A percentile compares a stretch with the other conserved stretches of the same genome.
phyloP scores from a whole-genome alignment of 306 rosid species.

The Begonia peltatifolia region DNA sequence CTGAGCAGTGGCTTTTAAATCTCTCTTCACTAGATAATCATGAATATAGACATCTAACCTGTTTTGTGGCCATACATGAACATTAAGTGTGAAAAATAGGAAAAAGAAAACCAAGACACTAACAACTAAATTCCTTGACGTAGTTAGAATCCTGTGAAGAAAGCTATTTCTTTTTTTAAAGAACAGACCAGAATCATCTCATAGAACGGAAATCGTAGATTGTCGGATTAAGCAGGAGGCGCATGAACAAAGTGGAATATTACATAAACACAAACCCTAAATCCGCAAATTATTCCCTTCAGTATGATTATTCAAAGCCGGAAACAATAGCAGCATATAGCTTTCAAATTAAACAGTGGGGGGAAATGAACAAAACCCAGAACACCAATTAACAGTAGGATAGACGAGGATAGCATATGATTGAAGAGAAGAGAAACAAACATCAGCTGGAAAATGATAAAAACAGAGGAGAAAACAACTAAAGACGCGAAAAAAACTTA shows the following conservation, averaged over 20 bases:
- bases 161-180: too few relatives aligned
- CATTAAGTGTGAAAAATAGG: background rate
- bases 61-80: slow-evolving; percentile 17
- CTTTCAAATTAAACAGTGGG: background rate
- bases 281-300: background rate
- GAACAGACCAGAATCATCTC: too few relatives aligned
- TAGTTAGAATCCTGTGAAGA: too few relatives aligned
- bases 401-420: background rate
- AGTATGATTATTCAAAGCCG: too few relatives aligned
- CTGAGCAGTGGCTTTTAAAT: slow-evolving; percentile 93
- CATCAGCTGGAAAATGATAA: background rate
- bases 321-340: slow-evolving; percentile 4
- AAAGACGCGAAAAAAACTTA: slow-evolving; percentile 18
- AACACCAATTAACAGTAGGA: slow-evolving; percentile 21
- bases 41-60: slow-evolving; percentile 99
- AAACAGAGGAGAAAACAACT: slow-evolving; percentile 10
- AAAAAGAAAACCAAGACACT: too few relatives aligned
- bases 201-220: too few relatives aligned
- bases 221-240: too few relatives aligned
- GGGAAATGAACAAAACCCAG: slow-evolving; percentile 7
- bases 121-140: too few relatives aligned
- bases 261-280: slow-evolving; percentile 18
- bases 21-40: slow-evolving; percentile 90
- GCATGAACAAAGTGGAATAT: too few relatives aligned
- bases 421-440: too few relatives aligned